These are phyloP conservation scores for Gossypium lobatum DNA, from an alignment of 441 rosid genomes.

Conservation along the genomic window DNA sequence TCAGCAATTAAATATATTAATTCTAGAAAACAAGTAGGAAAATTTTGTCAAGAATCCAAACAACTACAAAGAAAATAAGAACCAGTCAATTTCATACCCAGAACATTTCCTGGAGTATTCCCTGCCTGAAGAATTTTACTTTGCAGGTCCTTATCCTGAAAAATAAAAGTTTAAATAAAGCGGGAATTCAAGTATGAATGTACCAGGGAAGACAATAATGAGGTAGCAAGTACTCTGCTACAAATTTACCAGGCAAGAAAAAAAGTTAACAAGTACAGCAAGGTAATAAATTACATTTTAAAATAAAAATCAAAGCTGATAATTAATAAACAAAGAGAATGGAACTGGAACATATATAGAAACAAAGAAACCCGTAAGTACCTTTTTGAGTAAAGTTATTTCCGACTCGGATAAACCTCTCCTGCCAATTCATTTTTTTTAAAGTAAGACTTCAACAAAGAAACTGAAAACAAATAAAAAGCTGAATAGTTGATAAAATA, in stretches of 20 bases:
- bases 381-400: slow-evolving; percentile 80
- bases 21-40: slow-evolving; percentile 3
- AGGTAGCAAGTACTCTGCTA: slow-evolving; percentile 6
- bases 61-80: slow-evolving; percentile 8
- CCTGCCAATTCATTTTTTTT: slow-evolving; percentile 45
- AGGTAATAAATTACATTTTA: neutral
- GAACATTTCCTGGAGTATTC: slow-evolving; percentile 51
- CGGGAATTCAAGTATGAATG: neutral
- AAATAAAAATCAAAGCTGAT: slow-evolving; percentile 6
- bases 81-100: slow-evolving; percentile 43
- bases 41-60: slow-evolving; percentile 11
- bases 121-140: slow-evolving; percentile 64
- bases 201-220: slow-evolving; percentile 1
- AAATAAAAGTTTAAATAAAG: slow-evolving; percentile 12
- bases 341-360: slow-evolving; percentile 4
- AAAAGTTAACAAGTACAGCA: slow-evolving; percentile 1
- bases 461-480: slow-evolving; percentile 8
- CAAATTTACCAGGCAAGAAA: slow-evolving; percentile 8
- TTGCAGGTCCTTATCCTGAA: slow-evolving; percentile 65
- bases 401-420: slow-evolving; percentile 90
- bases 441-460: slow-evolving; percentile 15
- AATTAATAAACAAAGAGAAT: slow-evolving; percentile 6
- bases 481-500: neutral
- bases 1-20: slow-evolving; percentile 16
- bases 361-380: slow-evolving; percentile 20